A percentile compares a stretch with the other conserved stretches of the same genome.
Evolutionary conservation across 164 flowering plant genomes (phyloP).

Genomic region (Kingdonia uniflora): DNA sequence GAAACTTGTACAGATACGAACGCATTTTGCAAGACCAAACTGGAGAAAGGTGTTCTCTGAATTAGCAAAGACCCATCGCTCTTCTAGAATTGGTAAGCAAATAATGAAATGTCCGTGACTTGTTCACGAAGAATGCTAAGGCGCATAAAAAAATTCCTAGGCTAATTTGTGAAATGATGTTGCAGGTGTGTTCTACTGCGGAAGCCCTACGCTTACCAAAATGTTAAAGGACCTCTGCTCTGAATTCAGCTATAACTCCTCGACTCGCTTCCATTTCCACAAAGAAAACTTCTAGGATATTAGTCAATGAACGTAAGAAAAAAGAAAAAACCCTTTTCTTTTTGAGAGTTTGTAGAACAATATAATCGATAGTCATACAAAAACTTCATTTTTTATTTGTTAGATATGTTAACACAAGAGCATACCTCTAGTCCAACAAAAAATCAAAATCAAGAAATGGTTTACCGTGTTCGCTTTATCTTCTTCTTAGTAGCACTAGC

Average conservation of each 20-base stretch:
- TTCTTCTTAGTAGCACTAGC: neutral
- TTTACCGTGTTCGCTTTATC: conserved; percentile 1
- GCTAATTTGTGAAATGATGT: conserved; percentile 4
- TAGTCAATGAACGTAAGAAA: conserved; percentile 3
- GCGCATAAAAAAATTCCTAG: neutral
- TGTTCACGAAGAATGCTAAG: no score
- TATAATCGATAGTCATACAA: neutral
- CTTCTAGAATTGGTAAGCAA: conserved; percentile 54
- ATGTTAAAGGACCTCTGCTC: conserved; percentile 49
- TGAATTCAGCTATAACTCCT: conserved; percentile 52
- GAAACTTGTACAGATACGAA: conserved; percentile 46
- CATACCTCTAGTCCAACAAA: no score
- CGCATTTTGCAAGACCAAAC: conserved; percentile 94
- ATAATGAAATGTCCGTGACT: no score
- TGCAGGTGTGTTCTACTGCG: conserved; percentile 96
- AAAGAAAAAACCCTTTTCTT: neutral
- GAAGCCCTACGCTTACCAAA: conserved; percentile 53
- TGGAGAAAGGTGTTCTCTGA: conserved; percentile 82
- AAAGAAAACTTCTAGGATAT: conserved; percentile 73
- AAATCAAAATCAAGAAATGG: neutral
- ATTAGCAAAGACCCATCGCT: conserved; percentile 35
- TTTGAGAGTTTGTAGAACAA: neutral
- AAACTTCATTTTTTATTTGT: no score
- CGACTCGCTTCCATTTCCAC: conserved; percentile 82
- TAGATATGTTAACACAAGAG: no score